Percentiles rank a stretch among this genome's conserved stretches.
Evolutionary conservation across 805 yeast genomes (phyloP).

Genomic region (Wickerhamiella qilinensis): DNA sequence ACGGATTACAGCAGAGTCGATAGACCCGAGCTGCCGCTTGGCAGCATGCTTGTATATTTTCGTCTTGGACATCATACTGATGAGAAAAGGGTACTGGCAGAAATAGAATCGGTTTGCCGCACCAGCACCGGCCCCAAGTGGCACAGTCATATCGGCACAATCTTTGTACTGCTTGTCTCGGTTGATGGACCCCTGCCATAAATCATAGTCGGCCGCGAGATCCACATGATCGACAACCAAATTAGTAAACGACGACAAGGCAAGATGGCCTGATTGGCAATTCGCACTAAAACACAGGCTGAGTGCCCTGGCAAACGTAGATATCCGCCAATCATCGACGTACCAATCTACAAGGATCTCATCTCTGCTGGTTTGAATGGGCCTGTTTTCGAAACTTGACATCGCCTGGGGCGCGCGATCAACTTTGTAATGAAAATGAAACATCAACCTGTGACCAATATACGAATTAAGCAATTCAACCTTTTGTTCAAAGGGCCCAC

Average conservation of each 20-base stretch:
- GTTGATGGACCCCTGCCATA: conserved; percentile 39
- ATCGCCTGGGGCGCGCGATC: neutral
- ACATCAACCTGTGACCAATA: conserved; percentile 56
- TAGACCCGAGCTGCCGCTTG: conserved; percentile 10
- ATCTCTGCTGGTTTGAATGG: conserved; percentile 9
- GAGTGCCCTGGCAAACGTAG: conserved; percentile 45
- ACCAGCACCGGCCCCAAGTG: too few species aligned
- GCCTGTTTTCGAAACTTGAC: neutral
- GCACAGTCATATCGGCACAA: conserved; percentile 1
- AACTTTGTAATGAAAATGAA: conserved; percentile 18
- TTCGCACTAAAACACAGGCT: conserved; percentile 42
- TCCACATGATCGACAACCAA: conserved; percentile 67
- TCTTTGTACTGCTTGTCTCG: neutral
- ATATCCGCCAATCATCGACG: conserved; percentile 68
- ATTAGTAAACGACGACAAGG: conserved; percentile 48
- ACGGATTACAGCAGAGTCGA: conserved; percentile 5
- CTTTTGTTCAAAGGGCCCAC: conserved; percentile 31
- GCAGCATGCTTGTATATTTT: conserved; percentile 47
- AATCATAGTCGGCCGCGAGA: conserved; percentile 62
- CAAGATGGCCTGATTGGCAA: conserved; percentile 19
- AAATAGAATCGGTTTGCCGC: conserved; percentile 37
- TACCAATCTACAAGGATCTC: conserved; percentile 36
- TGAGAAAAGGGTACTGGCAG: conserved; percentile 70
- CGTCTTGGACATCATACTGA: conserved; percentile 72
- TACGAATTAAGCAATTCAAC: conserved; percentile 60